These are phyloP conservation scores for Rugonectria rugulosa DNA, from an alignment of 2,329 filamentous ascomycete species.

Conservation along the genomic window DNA sequence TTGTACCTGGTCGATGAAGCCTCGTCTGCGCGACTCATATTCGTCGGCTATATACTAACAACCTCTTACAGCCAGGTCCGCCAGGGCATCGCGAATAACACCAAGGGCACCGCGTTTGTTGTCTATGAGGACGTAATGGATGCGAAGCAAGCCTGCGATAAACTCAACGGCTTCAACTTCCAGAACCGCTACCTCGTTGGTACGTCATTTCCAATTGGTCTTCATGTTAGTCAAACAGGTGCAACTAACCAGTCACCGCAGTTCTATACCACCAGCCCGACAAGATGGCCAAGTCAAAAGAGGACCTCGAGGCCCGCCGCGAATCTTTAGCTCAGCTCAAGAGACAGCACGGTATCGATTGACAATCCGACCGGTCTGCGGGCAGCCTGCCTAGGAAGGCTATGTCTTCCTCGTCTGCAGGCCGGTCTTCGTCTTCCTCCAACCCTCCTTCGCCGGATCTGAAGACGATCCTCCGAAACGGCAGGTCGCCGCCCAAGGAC, in stretches of 20 bases:
- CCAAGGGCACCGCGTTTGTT: conserved; percentile 98
- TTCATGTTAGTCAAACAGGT: conserved; percentile 7
- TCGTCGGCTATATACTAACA: conserved; percentile 31
- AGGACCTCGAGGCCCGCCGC: conserved; percentile 91
- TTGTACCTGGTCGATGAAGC: conserved; percentile 16
- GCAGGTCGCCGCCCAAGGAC: conserved; percentile 46
- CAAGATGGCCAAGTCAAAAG: conserved; percentile 81
- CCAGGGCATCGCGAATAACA: conserved; percentile 95
- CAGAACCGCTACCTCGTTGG: conserved; percentile 98
- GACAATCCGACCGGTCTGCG: conserved; percentile 79
- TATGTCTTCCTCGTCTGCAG: conserved; percentile 60
- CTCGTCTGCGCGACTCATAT: conserved; percentile 13
- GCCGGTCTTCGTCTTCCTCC: conserved; percentile 64
- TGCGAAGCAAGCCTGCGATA: conserved; percentile 98
- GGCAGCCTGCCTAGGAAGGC: conserved; percentile 56
- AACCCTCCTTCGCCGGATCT: conserved; percentile 49
- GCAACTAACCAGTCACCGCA: conserved; percentile 40
- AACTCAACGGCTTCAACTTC: conserved; percentile 99
- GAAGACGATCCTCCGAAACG: conserved; percentile 55
- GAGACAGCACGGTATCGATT: conserved; percentile 98
- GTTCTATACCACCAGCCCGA: conserved; percentile 72
- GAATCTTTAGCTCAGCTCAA: conserved; percentile 99
- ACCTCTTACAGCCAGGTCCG: conserved; percentile 81
- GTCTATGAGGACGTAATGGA: conserved; percentile 99
- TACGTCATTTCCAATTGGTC: conserved; percentile 57